Evolutionary conservation across 345 rosid genomes (phyloP), one percentile per base, ranked within the genome.

Genomic region (Aquilaria yunnanensis): DNA sequence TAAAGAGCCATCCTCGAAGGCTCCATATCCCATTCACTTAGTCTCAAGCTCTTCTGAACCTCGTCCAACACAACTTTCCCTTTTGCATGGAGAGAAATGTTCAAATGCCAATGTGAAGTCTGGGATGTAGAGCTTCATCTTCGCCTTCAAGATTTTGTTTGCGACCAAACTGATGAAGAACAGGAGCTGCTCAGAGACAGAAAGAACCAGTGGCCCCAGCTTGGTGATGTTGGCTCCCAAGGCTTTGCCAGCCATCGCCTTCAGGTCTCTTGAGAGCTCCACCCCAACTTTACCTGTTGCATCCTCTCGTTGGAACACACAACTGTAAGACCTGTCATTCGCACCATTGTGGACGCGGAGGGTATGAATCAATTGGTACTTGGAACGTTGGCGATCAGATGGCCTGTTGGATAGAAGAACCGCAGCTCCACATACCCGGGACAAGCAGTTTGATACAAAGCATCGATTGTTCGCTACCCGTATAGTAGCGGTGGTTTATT

Each of bases 1-100:
- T 82, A 75, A 12, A 88, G 76, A 16, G 92, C 82, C 96, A 88
- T 88, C 69, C 85, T 76, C 4, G 92, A 83, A 10, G 96, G 96
- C 68, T 88, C 96, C 84, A 80, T 77, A 63, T 82, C 88, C 90
- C 88, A 74, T 6, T 85, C 75, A 1, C 74, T 70, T 0, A 88
- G 85, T 14, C 74, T 68, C 23, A 88, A 68, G 47, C 78, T 86
- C 78, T 83, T 85, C 68, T 88, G 80, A 3, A 88, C 46, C 75
- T 88, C 88, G 60, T 85, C 90, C 6, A 88, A 60, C 70, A 85
- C 88, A 0, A 82, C 86, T 75, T 81, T 74, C 3, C 91, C 91
- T 58, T 91, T 86, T 13, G 86, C 81, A 16, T 88, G 89, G 57
- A 88, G 92, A 88, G 47, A 85, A 85, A 31, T 88, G 96, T 71